Conservation (phyloP, 441 rosid species). For the Hura crepitans region DNA sequence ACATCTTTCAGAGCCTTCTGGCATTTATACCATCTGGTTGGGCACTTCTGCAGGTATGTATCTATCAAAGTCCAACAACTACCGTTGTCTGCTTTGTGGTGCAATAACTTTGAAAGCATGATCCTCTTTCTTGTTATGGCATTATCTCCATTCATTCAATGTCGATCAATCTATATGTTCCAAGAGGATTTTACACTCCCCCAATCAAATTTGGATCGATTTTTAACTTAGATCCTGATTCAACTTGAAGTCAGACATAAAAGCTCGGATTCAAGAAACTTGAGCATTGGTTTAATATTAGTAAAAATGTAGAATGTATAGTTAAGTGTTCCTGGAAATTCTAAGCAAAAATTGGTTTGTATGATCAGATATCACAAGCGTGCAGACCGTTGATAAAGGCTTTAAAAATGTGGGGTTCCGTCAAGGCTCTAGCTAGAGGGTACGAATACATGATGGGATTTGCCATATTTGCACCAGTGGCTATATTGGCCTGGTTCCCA, state of each 20-base stretch:
- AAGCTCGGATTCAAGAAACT: not conserved
- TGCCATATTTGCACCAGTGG: constrained; percentile 60
- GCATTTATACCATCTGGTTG: constrained; percentile 91
- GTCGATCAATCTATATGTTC: not conserved
- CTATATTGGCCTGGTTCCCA: constrained; percentile 89
- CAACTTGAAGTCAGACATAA: not conserved
- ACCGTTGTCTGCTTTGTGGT: not conserved
- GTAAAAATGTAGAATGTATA: not conserved
- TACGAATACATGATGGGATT: constrained; percentile 91
- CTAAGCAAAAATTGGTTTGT: not conserved
- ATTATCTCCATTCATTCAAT: not conserved
- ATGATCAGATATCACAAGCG: constrained; percentile 71
- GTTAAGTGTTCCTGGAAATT: not conserved
- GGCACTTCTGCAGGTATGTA: constrained; percentile 79
- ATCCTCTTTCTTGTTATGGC: not conserved
- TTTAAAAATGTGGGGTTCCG: constrained; percentile 94
- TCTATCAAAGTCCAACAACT: too few species aligned
- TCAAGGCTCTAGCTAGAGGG: constrained; percentile 85
- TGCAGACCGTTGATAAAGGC: constrained; percentile 56
- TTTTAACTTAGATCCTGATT: not conserved
- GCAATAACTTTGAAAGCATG: not conserved
- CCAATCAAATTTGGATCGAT: not conserved
- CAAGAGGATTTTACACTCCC: not conserved
- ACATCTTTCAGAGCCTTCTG: constrained; percentile 72
- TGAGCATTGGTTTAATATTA: not conserved